These are phyloP conservation scores for Nothomitra cinnamomea DNA, from an alignment of 2,329 filamentous ascomycete genomes.

Conservation along the genomic window DNA sequence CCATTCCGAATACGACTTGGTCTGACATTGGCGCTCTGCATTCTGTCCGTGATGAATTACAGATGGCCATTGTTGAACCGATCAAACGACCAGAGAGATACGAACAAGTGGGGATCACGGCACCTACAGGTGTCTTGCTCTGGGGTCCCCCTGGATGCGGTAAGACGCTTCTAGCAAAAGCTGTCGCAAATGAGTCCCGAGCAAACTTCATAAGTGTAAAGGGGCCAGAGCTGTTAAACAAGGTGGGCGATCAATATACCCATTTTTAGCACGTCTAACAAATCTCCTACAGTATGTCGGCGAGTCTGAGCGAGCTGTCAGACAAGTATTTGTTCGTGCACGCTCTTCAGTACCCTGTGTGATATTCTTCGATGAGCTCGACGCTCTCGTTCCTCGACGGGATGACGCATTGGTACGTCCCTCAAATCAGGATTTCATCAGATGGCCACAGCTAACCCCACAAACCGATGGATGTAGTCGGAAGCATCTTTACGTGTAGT, in stretches of 20 bases:
- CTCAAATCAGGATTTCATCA: background rate
- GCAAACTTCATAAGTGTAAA: constrained; percentile 98
- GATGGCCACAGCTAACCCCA: background rate
- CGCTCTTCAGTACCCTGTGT: constrained; percentile 79
- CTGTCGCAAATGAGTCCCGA: constrained; percentile 85
- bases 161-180: constrained; percentile 91
- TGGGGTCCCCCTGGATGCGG: constrained; percentile 96
- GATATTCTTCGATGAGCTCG: constrained; percentile 95
- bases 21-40: constrained; percentile 73
- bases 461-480: constrained; percentile 22
- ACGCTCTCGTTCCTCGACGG: constrained; percentile 74
- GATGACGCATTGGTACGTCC: constrained; percentile 36
- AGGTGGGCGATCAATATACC: constrained; percentile 25
- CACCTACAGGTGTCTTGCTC: constrained; percentile 74
- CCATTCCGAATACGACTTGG: constrained; percentile 88
- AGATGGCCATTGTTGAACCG: constrained; percentile 74
- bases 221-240: constrained; percentile 89
- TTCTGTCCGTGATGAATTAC: constrained; percentile 63
- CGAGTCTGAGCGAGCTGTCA: constrained; percentile 82
- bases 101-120: constrained; percentile 56
- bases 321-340: constrained; percentile 80
- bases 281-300: constrained; percentile 50
- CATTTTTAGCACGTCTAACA: constrained; percentile 2
- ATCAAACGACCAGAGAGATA: constrained; percentile 72
- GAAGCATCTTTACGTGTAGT: constrained; percentile 82